Base-by-base conservation (phyloP, 306 rosid species). In the Delonix regia region DNA sequence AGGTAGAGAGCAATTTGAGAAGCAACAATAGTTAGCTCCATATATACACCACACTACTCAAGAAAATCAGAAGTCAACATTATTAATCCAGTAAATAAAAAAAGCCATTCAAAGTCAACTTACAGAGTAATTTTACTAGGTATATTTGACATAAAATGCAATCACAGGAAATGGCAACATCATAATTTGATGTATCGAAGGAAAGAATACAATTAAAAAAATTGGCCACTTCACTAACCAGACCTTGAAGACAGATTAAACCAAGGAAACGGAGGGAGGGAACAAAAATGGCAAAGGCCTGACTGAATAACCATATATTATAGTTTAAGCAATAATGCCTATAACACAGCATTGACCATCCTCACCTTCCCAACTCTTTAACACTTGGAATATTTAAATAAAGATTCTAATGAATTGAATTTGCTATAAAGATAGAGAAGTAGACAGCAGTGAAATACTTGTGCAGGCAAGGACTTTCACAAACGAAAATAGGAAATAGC, bases 401-500 rank as follows among this genome's bases (percentile, higher is more conserved):
- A 48, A 47, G 49, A 73, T 0, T 19, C 0, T 4, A 55, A 14
- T 8, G 6, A 47, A 6, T n/a, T 65, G 30, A 55, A 55, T 13
- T 63, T 25, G 55, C 55, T 9, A 4, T 1, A 56, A n/a, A 39
- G 41, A 74, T 7, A 21, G 4, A 45, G 34, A 18, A 59, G 78
- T 16, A 38, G 18, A 25, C 22, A 11, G 15, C 16, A 2, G 14
- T 21, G 8, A 15, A 39, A 57, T 1, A 42, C 6, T 24, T 39
- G 42, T 18, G 24, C 38, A 8, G 27, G 24, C 9, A 73, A 55
- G 53, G 42, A 57, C 41, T 42, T 56, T 59, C 28, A 73, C 38
- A 45, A 82, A 62, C 11, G 73, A 80, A 72, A 52, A 66, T 57
- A 48, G 75, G 52, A 79, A 75, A 66, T 44, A 41, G 80, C 69